Base-by-base conservation (phyloP, 2,329 filamentous ascomycete genomes). In the Amesomyces nigricolor region DNA sequence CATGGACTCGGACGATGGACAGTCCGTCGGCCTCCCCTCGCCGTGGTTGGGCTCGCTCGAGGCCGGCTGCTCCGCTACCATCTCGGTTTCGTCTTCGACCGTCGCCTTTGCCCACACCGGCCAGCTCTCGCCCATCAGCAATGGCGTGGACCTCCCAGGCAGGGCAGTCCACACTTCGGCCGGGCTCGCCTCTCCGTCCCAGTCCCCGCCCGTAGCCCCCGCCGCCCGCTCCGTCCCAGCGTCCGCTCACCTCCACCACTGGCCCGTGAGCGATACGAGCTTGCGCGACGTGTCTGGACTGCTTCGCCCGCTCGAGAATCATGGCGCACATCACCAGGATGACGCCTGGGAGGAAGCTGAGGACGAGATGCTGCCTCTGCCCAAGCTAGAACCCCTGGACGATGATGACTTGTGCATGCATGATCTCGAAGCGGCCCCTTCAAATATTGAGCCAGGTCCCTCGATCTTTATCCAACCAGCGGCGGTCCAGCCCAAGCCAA, bases 361-460 rank as follows among this genome's bases (percentile, higher is more conserved):
- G 5, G 75, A 77, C 51, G 75, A 78, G 38, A 67, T 72, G 39
- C 62, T 78, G 45, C 64, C 75, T 13, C 68, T 78, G 7, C 78
- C 79, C 7, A 85, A 85, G 65, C 62, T 80, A 10, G 82, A 85
- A 62, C 79, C 80, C 2, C 58, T 73, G 47, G 81, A 85, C 47
- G 78, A 84, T 40, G 72, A 77, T 56, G 77, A 78, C 55, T 73
- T 82, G 57, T 73, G 76, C 47, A 72, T 84, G 59, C 72, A 77
- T 47, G 75, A 81, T 29, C 65, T 84, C 29, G 75, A 78, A 61
- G 72, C 74, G 53, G 75, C 70, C 4, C 73, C 74, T 4, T 62
- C 63, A 17, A 67, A 69, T 22, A 62, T 67, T 19, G 61, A 65
- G 30, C 61, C 65, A 30, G 58, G 63, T 11, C 60, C 57, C 13